phyloP scores from a whole-genome alignment of 1,139 yeast genomes.

The Debaryomycetaceae sp. region DNA sequence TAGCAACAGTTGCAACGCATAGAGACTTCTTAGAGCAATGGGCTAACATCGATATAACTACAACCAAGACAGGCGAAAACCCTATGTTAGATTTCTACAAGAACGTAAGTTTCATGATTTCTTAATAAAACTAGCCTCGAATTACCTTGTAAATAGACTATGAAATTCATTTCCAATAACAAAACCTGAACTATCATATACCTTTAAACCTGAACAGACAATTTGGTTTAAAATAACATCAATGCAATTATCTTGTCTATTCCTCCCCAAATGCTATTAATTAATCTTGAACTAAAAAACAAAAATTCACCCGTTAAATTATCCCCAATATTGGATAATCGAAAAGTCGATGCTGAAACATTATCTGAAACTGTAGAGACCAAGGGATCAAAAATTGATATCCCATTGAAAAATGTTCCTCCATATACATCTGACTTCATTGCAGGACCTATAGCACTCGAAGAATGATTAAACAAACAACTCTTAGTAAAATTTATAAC shows the following conservation, averaged over 20 bases:
- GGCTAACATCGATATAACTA: constrained; percentile 69
- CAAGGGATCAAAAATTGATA: neutral
- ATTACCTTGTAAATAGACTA: constrained; percentile 1
- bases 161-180: neutral
- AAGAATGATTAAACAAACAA: constrained; percentile 2
- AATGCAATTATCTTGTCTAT: neutral
- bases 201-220: constrained; percentile 1
- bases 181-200: constrained; percentile 1
- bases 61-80: constrained; percentile 75
- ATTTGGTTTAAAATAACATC: neutral
- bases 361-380: constrained; percentile 1
- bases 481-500: constrained; percentile 16
- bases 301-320: neutral
- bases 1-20: constrained; percentile 56
- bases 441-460: neutral
- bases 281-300: neutral
- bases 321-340: neutral
- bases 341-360: constrained; percentile 3
- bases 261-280: neutral
- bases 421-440: neutral
- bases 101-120: constrained; percentile 72
- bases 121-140: constrained; percentile 11
- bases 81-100: constrained; percentile 82
- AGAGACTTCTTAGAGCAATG: constrained; percentile 63
- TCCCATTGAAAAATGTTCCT: neutral